Base-by-base conservation (phyloP, 805 yeast species). In the Candida yuanshanica region DNA sequence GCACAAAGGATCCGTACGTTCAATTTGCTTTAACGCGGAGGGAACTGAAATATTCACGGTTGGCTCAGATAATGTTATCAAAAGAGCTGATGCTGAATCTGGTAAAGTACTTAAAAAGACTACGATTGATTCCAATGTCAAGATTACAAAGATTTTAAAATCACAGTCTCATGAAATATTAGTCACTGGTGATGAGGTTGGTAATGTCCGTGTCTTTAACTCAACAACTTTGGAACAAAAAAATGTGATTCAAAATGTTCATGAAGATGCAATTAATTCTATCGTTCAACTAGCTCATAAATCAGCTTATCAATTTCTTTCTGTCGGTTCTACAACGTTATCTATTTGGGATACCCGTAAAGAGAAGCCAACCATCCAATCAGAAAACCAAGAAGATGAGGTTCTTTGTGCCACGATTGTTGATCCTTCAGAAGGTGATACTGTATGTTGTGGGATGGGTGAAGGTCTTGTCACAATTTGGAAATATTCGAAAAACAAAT, bases 301-400 rank as follows among this genome's bases (percentile, higher is more conserved):
- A 25, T 86, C 91, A 17, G 81, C 81, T 7, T 85, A 89, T 63
- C 90, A 83, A 55, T 86, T 78, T 52, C 69, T 89, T 20, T 77
- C 93, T 0, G 69, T 83, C 21, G 97, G 96, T 2, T 81, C 91
- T 10, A 85, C 95, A 4, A 83, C 90, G 0, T 65, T 91, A 33
- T 74, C 88, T 1, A 82, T 81, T 44, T 71, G 90, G 53, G 97
- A 91, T 59, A 69, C 83, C 4, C 67, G 96, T 36, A 85, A 83
- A 51, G 49, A 55, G 2, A 51, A 55, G 20, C 60, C 56, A 2
- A 60, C 82, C 2, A 63, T 75, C 4, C 72, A 73, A 31, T 80
- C 90, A 27, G 98, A 90, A 47, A 90, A 88, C 57, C 99, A 91
- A 64, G 96, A 84, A 50, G 98, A 91, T 55, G 99, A 91, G 57